phyloP scores from a whole-genome alignment of 495 filamentous ascomycete species.

The Cairneyella variabilis region DNA sequence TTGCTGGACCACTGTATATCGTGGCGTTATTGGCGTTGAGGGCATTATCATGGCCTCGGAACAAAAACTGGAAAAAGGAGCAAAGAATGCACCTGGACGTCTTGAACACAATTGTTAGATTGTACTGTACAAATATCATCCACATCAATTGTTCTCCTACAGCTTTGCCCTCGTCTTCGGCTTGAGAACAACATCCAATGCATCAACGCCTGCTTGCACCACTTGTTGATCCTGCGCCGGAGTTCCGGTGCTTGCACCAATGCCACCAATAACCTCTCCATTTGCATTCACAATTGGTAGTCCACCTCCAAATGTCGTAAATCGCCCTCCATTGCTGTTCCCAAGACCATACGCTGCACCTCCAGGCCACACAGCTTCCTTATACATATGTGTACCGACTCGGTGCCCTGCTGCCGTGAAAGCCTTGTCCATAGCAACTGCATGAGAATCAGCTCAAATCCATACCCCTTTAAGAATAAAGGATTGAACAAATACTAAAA shows the following conservation, averaged over 20 bases:
- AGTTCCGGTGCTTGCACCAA: conserved; percentile 23
- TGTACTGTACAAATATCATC: neutral
- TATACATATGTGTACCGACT: conserved; percentile 25
- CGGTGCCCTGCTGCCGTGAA: conserved; percentile 28
- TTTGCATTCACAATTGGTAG: conserved; percentile 24
- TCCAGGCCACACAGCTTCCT: conserved; percentile 27
- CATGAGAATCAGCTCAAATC: neutral
- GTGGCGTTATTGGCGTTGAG: no score
- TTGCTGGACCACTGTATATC: conserved; percentile 6
- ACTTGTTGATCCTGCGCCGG: conserved; percentile 26
- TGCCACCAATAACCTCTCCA: conserved; percentile 25
- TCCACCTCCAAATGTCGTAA: conserved; percentile 25
- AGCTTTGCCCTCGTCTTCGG: conserved; percentile 11
- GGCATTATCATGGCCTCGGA: neutral
- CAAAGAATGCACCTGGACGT: neutral
- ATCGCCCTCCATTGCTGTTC: conserved; percentile 26
- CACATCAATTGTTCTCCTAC: neutral
- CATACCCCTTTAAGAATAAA: neutral
- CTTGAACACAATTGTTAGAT: neutral
- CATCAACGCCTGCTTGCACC: conserved; percentile 24
- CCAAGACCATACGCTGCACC: conserved; percentile 22
- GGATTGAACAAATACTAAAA: neutral
- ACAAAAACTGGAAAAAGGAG: neutral
- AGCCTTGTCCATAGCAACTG: conserved; percentile 26
- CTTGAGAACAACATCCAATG: conserved; percentile 21